Percentiles rank a stretch among this genome's conserved stretches.
Evolutionary conservation across 208 protist genomes (phyloP).

Genomic region (Crithidia expoeki): DNA sequence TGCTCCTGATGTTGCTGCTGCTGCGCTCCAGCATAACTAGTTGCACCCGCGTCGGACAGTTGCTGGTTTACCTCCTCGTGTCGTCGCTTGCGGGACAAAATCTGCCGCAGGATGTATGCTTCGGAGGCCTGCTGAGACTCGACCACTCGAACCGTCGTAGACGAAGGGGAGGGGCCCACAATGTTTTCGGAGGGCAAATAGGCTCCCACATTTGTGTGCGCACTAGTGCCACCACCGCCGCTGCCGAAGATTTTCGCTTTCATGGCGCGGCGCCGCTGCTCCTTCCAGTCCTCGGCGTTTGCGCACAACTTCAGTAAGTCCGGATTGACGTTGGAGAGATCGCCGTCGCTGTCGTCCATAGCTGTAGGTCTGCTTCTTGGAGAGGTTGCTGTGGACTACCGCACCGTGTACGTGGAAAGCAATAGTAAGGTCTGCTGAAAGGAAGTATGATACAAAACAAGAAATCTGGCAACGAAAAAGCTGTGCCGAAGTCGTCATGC

Average conservation of each 20-base stretch:
- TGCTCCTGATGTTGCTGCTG: conserved; percentile 2
- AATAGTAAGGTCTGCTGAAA: no score
- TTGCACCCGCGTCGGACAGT: neutral
- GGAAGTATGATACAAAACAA: no score
- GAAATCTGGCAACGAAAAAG: no score
- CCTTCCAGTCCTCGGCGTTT: conserved; percentile 70
- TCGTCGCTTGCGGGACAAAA: conserved; percentile 63
- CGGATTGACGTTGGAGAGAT: conserved; percentile 73
- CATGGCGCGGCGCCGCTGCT: conserved; percentile 78
- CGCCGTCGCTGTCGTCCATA: conserved; percentile 64
- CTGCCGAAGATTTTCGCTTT: conserved; percentile 68
- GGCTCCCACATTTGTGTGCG: neutral
- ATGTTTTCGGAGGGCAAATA: conserved; percentile 18
- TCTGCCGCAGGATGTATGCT: conserved; percentile 69
- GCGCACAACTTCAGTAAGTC: conserved; percentile 65
- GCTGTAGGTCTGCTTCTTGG: neutral
- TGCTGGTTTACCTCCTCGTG: conserved; percentile 41
- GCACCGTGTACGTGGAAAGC: no score
- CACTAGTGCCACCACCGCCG: neutral
- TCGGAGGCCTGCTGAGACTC: conserved; percentile 34
- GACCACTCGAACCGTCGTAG: neutral
- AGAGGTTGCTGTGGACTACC: no score
- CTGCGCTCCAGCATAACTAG: neutral
- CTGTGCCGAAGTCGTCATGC: no score
- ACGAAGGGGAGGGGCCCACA: conserved; percentile 3